These are phyloP conservation scores for Neofusicoccum sp. DNA, from an alignment of 2,329 filamentous ascomycete species.

Conservation along the genomic window DNA sequence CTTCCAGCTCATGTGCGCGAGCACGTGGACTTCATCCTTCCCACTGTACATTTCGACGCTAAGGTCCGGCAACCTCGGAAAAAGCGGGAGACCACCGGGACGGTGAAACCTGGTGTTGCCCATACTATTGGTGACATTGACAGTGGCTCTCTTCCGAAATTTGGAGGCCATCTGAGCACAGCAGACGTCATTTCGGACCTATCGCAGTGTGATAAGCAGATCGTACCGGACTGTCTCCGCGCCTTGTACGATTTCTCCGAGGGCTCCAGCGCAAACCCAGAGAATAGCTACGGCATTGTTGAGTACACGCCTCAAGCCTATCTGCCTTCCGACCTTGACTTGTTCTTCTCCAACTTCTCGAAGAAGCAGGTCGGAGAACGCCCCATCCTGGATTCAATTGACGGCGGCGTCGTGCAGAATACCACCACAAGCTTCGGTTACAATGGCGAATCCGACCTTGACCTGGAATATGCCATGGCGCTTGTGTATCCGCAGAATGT, in stretches of 20 bases:
- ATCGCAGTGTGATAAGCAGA: conserved; percentile 50
- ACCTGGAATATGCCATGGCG: conserved; percentile 50
- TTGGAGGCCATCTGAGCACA: not conserved
- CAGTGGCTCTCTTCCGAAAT: not conserved
- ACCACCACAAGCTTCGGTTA: conserved; percentile 7
- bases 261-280: not conserved
- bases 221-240: conserved; percentile 55
- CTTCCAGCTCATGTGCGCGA: not conserved
- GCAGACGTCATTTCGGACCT: not conserved
- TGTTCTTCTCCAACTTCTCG: conserved; percentile 38
- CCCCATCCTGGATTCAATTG: conserved; percentile 47
- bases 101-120: not conserved
- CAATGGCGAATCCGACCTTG: conserved; percentile 47
- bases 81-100: not conserved
- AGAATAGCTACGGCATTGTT: conserved; percentile 8
- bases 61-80: not conserved
- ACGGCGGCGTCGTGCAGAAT: conserved; percentile 34
- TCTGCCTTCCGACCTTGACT: conserved; percentile 30
- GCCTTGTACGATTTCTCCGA: conserved; percentile 36
- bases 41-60: not conserved
- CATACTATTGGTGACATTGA: not conserved
- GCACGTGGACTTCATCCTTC: not conserved
- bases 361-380: conserved; percentile 42
- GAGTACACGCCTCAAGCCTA: conserved; percentile 11
- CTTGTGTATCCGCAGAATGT: conserved; percentile 53